Evolutionary conservation across 2,329 filamentous ascomycete species (phyloP), one percentile per base, ranked within the genome.

Genomic region (Colletotrichum sp.): DNA sequence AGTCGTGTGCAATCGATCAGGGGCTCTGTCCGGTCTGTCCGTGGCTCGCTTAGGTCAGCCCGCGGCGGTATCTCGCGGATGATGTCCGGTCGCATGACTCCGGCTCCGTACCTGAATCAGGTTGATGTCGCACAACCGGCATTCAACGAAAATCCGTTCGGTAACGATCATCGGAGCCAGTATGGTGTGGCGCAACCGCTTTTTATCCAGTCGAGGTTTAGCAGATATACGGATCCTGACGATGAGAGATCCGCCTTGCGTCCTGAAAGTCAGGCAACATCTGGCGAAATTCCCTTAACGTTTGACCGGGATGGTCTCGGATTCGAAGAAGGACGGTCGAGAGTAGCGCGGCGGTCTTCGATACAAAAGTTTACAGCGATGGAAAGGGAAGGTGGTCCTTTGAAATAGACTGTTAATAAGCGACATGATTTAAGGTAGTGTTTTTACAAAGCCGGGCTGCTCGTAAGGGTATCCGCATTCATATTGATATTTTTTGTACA

Each of bases 201-300:
- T 2, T 76, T 69, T 6, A 76, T 76, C 4, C 73, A 76, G 44
- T 73, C 73, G 15, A 59, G 73, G 4, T 76, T 76, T 16, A 76
- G 73, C 26, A 69, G 70, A 13, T 76, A 76, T 2, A 76, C 73
- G 8, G 73, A 76, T 21, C 70, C 59, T 2, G 73, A 73, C 1
- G 73, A 76, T 4, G 73, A 72, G 34, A 68, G 57, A 13, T 26
- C 57, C 2, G 24, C 32, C 0, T 13, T 76, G n/a, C 70, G 73
- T 5, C 73, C 73, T 15, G 70, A 76, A 1, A 76, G 73, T 6
- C 21, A 73, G 4, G 70, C 73, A 5, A 76, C 73, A 5, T 76
- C 73, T 21, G 73, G 73, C 10, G 73, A 76, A 34, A 76, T 76
- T 4, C 73, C 73, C 2, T 24, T 76, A 6, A 76, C 70, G 12